phyloP scores from a whole-genome alignment of 192 early-diverging fungal genomes.

The Gamsiella multidivaricata region DNA sequence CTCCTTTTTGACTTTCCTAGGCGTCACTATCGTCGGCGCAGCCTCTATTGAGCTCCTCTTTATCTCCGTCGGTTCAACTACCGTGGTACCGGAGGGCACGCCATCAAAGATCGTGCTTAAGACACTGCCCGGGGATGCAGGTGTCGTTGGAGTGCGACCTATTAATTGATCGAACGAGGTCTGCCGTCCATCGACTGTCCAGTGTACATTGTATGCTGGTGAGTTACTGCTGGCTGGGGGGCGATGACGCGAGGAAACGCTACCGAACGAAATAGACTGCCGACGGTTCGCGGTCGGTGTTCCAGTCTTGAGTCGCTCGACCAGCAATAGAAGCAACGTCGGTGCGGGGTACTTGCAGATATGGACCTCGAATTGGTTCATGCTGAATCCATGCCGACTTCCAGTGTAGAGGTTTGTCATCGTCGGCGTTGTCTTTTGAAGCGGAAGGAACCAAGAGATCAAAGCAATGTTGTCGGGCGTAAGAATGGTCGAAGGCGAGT shows the following conservation, averaged over 20 bases:
- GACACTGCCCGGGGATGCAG: slow-evolving; percentile 6
- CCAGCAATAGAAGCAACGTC: slow-evolving; percentile 59
- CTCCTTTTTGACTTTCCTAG: slow-evolving; percentile 5
- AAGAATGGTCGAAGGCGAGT: slow-evolving; percentile 50
- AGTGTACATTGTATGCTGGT: slow-evolving; percentile 11
- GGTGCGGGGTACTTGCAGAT: slow-evolving; percentile 70
- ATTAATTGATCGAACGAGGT: slow-evolving; percentile 20
- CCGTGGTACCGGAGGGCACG: background rate
- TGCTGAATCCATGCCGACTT: slow-evolving; percentile 64
- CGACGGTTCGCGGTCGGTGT: slow-evolving; percentile 21
- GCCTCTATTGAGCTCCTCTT: background rate
- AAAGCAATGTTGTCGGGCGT: slow-evolving; percentile 49
- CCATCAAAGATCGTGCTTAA: slow-evolving; percentile 33
- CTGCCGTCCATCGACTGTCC: slow-evolving; percentile 1
- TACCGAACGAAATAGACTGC: slow-evolving; percentile 38
- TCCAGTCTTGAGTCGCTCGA: slow-evolving; percentile 19
- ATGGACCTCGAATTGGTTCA: slow-evolving; percentile 64
- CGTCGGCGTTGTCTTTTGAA: slow-evolving; percentile 24
- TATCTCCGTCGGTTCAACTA: background rate
- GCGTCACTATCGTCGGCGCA: background rate
- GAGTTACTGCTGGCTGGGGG: slow-evolving; percentile 20
- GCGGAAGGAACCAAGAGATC: slow-evolving; percentile 60
- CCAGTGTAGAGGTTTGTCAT: slow-evolving; percentile 60
- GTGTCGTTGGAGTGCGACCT: slow-evolving; percentile 7
- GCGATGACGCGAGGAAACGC: slow-evolving; percentile 5